Evolutionary conservation across 345 rosid species (phyloP).

Genomic region (Populus alba): DNA sequence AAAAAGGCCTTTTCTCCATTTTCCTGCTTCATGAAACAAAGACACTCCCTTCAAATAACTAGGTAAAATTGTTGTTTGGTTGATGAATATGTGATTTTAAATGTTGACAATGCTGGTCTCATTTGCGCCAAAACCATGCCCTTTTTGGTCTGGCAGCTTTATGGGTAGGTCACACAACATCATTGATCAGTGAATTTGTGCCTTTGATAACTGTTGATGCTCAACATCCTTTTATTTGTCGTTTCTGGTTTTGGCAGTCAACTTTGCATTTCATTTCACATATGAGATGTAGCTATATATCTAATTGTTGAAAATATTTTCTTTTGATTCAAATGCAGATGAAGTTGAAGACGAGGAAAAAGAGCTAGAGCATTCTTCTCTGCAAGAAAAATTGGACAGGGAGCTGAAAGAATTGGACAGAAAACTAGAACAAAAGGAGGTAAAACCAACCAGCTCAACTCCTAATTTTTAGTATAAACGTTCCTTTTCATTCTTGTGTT

Average conservation of each 20-base stretch:
- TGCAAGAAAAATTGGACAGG: slow-evolving; percentile 76
- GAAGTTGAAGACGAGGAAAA: slow-evolving; percentile 64
- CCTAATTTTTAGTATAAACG: background rate
- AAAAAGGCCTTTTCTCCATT: too few species aligned
- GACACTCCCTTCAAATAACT: background rate
- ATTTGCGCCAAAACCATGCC: background rate
- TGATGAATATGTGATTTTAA: background rate
- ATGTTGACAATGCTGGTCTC: background rate
- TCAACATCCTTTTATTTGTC: background rate
- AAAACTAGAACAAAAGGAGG: slow-evolving; percentile 94
- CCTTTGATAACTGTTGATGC: background rate
- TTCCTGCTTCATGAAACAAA: too few species aligned
- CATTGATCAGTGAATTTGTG: background rate
- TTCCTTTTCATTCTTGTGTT: background rate
- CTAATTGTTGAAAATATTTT: background rate
- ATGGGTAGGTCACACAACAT: background rate
- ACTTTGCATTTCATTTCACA: slow-evolving; percentile 7
- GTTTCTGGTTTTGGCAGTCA: background rate
- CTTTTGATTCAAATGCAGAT: slow-evolving; percentile 41
- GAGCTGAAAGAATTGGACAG: slow-evolving; percentile 91
- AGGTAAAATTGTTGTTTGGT: background rate
- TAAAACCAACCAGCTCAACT: slow-evolving; percentile 23
- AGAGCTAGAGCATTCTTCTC: slow-evolving; percentile 86
- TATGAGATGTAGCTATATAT: background rate
- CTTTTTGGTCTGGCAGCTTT: too few species aligned